Evolutionary conservation across 495 filamentous ascomycete genomes (phyloP), one percentile per base, ranked within the genome.

Genomic region (Massariosphaeria phaeospora): DNA sequence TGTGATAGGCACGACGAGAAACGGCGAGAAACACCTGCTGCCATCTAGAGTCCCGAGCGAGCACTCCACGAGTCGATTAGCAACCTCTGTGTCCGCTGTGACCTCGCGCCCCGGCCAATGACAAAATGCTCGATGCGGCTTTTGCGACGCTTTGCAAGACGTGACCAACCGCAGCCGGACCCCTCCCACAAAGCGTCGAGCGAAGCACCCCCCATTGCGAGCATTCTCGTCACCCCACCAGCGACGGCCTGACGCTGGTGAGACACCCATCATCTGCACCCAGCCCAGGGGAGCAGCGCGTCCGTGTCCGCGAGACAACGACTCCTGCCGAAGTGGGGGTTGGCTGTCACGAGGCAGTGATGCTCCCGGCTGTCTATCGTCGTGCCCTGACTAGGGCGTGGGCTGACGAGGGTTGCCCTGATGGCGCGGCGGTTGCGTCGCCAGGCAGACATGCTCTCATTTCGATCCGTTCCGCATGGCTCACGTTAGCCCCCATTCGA

Each of bases 11-110:
- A 21, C 56, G 50, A 8, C 12, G 17, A 17, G 15, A 36, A 23
- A 18, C 26, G 50, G 7, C 12, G 17, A 17, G 15, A 36, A 23
- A 18, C 26, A 34, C 38, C 7, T 47, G 46, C 51, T 34, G 27
- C 48, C 46, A 57, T 57, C 48, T 54, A 62, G 59, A 58, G 58
- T 40, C 44, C 48, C 48, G 27, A 59, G 17, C 42, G 48, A 59
- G 56, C 8, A 25, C 21, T 31, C 48, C 39, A 46, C 20, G 39
- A 52, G 55, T 18, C 55, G 31, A 46, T 52, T 1, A 39, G 53
- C 17, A 17, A 21, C 44, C 46, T 17, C 1, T 20, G 34, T 44
- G 44, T 21, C 27, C 20, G 9, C 15, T 25, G 27, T 29, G 4
- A 15, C 20, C 3, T 24, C 23, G 10, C 24, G 4, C 29, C 3